A percentile compares a stretch with the other conserved stretches of the same genome.
These are phyloP conservation scores for Mimosa pudica DNA, from an alignment of 306 rosid species.

Conservation along the genomic window DNA sequence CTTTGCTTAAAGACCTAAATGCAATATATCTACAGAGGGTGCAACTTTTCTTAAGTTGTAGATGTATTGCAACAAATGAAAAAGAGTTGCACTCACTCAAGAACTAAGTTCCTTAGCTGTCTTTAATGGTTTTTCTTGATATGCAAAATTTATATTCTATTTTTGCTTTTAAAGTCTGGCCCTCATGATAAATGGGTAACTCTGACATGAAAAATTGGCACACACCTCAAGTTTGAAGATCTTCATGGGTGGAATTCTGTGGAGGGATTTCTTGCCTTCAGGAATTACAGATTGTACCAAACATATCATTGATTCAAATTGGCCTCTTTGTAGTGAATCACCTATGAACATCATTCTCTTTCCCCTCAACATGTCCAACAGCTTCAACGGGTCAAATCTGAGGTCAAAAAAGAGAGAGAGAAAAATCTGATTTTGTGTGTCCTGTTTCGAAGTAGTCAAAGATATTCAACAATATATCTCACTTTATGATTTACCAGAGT, in stretches of 20 bases:
- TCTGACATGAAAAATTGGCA: neutral
- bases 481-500: neutral
- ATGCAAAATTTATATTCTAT: too few relatives aligned
- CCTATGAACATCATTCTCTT: constrained; percentile 89
- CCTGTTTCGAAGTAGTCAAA: constrained; percentile 22
- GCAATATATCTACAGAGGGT: too few relatives aligned
- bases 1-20: too few relatives aligned
- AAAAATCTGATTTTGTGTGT: neutral
- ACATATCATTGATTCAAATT: constrained; percentile 90
- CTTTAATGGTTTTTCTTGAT: too few relatives aligned
- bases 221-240: constrained; percentile 73
- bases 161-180: too few relatives aligned
- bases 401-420: neutral
- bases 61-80: too few relatives aligned
- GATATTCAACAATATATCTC: neutral
- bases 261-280: constrained; percentile 68
- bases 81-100: too few relatives aligned
- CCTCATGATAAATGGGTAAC: neutral
- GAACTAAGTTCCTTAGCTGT: too few relatives aligned
- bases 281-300: constrained; percentile 79
- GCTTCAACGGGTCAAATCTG: constrained; percentile 86
- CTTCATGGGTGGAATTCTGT: constrained; percentile 81
- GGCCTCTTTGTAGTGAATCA: constrained; percentile 86
- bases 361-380: constrained; percentile 69
- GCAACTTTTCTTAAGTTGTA: too few relatives aligned